These are phyloP conservation scores for Arachnomyces sp. DNA, from an alignment of 2,329 filamentous ascomycete genomes.

Conservation along the genomic window DNA sequence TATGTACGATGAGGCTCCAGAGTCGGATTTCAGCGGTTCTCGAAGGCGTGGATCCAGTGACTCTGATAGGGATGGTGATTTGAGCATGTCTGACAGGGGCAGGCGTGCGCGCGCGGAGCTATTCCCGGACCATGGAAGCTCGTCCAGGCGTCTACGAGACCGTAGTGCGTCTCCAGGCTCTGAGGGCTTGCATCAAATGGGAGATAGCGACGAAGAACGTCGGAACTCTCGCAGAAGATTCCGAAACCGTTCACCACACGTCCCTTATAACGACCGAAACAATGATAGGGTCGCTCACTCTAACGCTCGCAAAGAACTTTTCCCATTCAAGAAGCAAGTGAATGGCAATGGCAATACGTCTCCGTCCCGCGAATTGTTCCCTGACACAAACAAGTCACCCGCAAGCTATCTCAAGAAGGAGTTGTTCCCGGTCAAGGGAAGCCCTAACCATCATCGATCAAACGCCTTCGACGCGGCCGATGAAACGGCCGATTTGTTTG, in stretches of 20 bases:
- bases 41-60: no score
- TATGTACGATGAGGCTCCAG: constrained; percentile 68
- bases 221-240: constrained; percentile 32
- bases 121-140: constrained; percentile 28
- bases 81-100: constrained; percentile 22
- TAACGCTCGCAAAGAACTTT: constrained; percentile 50
- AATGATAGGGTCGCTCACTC: constrained; percentile 23
- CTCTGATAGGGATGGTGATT: constrained; percentile 20
- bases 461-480: constrained; percentile 48
- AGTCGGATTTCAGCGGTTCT: no score
- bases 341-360: constrained; percentile 21
- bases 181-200: constrained; percentile 37
- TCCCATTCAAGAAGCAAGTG: constrained; percentile 35
- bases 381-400: constrained; percentile 27
- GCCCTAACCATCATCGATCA: constrained; percentile 38
- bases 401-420: constrained; percentile 45
- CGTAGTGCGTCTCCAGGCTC: constrained; percentile 55
- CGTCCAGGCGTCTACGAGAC: constrained; percentile 45
- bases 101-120: constrained; percentile 24
- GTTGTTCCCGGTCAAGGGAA: constrained; percentile 47
- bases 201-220: constrained; percentile 26
- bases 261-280: constrained; percentile 12
- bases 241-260: constrained; percentile 34
- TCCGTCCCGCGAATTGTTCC: constrained; percentile 41
- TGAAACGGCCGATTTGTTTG: constrained; percentile 45